Evolutionary conservation across 768 basidiomycete species (phyloP).

Genomic region (Pleurotus sapidus): DNA sequence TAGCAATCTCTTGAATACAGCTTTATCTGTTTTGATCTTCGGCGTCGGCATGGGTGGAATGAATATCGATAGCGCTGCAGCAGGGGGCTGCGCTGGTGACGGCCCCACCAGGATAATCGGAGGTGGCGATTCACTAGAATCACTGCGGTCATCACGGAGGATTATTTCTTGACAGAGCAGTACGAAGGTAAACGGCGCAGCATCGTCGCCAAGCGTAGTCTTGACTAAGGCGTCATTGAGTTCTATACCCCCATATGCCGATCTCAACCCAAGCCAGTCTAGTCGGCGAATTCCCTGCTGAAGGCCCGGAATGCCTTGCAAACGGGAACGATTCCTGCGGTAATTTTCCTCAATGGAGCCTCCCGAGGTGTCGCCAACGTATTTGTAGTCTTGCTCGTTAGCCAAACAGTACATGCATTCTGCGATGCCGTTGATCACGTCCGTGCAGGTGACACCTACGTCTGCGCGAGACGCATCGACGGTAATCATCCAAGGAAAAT

Average conservation of each 20-base stretch:
- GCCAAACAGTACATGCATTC: constrained; percentile 1
- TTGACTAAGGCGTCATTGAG: not conserved
- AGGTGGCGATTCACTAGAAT: no score
- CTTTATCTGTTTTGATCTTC: no score
- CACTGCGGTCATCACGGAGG: no score
- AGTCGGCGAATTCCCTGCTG: not conserved
- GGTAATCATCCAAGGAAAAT: constrained; percentile 3
- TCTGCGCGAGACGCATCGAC: not conserved
- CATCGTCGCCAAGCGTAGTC: not conserved
- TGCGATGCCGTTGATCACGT: constrained; percentile 1
- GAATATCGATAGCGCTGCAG: no score
- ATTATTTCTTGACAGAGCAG: not conserved
- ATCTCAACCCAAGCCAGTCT: not conserved
- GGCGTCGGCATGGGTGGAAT: no score
- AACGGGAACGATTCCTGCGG: not conserved
- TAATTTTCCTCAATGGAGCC: not conserved
- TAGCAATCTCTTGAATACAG: no score
- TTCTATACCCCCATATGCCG: not conserved
- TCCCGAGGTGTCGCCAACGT: not conserved
- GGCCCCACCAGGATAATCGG: no score
- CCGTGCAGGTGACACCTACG: constrained; percentile 1
- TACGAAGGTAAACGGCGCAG: not conserved
- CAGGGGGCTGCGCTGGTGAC: no score
- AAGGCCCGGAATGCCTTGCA: not conserved
- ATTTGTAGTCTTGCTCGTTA: not conserved